Conservation (phyloP, 2,329 filamentous ascomycete genomes). For the Rutstroemia sp. region DNA sequence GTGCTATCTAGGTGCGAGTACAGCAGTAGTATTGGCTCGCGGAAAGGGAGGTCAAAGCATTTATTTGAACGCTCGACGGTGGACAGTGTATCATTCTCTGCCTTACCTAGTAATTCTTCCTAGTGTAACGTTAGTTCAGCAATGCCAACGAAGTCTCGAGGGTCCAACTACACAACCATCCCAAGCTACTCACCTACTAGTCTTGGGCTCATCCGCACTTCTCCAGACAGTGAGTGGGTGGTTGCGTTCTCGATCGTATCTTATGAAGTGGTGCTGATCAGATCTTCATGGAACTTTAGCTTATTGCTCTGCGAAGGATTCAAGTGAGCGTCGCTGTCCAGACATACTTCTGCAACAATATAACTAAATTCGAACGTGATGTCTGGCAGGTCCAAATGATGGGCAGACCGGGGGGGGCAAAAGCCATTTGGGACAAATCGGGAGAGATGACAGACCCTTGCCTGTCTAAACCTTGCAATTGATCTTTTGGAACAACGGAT, state of each 20-base stretch:
- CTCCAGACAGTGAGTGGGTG: not conserved
- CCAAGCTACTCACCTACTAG: too few relatives aligned
- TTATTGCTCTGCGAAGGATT: not conserved
- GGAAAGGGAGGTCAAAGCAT: not conserved
- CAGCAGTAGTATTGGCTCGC: not conserved
- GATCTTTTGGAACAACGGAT: not conserved
- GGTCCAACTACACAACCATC: not conserved
- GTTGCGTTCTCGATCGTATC: too few relatives aligned
- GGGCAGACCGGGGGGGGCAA: not conserved
- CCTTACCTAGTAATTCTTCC: not conserved
- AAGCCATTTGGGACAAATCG: conserved; percentile 2
- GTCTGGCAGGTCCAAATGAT: conserved; percentile 2
- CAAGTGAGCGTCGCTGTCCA: not conserved
- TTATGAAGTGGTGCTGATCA: too few relatives aligned
- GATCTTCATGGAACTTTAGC: too few relatives aligned
- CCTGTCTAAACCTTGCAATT: not conserved
- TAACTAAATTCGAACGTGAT: not conserved
- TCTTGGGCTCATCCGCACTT: not conserved
- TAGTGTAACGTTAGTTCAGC: conserved; percentile 3
- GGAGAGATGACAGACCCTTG: not conserved
- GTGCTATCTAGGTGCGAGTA: too few relatives aligned
- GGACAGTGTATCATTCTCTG: not conserved
- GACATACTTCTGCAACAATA: not conserved
- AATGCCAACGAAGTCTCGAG: conserved; percentile 5
- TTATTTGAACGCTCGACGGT: not conserved